phyloP scores from a whole-genome alignment of 2,329 filamentous ascomycete genomes.

The Epichloe glyceriae region DNA sequence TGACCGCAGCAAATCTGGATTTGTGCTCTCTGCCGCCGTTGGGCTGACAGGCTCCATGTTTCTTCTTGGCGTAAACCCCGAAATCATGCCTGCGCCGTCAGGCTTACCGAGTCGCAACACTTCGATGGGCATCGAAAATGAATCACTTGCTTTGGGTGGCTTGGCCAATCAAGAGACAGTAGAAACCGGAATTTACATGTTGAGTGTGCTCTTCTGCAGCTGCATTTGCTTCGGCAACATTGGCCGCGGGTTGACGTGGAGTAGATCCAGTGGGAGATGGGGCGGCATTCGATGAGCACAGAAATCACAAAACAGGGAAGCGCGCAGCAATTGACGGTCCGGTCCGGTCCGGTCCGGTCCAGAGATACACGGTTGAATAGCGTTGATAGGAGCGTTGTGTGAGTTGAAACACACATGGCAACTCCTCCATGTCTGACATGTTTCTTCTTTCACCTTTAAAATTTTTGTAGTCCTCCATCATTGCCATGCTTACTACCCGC shows the following conservation, averaged over 20 bases:
- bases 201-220: constrained; percentile 88
- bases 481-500: background rate
- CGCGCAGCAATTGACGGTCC: background rate
- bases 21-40: constrained; percentile 64
- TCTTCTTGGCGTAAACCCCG: constrained; percentile 62
- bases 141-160: constrained; percentile 28
- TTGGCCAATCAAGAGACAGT: constrained; percentile 49
- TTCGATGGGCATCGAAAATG: background rate
- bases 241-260: constrained; percentile 60
- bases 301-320: background rate
- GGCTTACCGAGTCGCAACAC: constrained; percentile 16
- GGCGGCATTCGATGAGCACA: constrained; percentile 23
- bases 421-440: background rate
- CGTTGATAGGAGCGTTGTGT: too few species aligned
- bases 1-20: constrained; percentile 75
- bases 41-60: constrained; percentile 61
- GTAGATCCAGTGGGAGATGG: constrained; percentile 29
- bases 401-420: too few species aligned
- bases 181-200: constrained; percentile 73
- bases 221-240: constrained; percentile 95
- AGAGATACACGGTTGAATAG: too few species aligned
- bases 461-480: background rate
- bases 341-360: too few species aligned
- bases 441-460: background rate
- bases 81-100: constrained; percentile 60